Evolutionary conservation across 176 grass and related monocot genomes (phyloP).

Genomic region (Triticum urartu): DNA sequence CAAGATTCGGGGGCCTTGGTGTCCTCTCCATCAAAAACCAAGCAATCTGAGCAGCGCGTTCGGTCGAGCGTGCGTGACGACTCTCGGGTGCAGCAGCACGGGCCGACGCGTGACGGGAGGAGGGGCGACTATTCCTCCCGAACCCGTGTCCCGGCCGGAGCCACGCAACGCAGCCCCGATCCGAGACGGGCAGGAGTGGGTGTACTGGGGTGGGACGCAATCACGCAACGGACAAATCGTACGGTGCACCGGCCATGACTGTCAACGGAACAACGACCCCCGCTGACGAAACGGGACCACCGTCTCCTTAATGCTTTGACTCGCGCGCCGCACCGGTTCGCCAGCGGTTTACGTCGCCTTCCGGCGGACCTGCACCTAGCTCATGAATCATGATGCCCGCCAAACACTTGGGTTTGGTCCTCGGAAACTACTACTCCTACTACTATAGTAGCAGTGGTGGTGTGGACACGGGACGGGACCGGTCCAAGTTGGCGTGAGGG

Average conservation of each 20-base stretch:
- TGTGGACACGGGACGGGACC: not conserved
- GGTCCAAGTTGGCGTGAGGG: not conserved
- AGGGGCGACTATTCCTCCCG: not conserved
- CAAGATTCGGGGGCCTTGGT: not conserved
- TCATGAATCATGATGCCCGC: too few relatives aligned
- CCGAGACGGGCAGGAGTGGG: not conserved
- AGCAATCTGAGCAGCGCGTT: not conserved
- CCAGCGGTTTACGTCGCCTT: too few relatives aligned
- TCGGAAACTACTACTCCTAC: too few relatives aligned
- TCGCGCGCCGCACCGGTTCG: not conserved
- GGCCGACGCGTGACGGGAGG: not conserved
- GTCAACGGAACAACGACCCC: not conserved
- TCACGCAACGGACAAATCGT: not conserved
- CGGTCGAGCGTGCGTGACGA: not conserved
- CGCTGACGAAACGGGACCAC: not conserved
- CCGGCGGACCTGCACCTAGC: too few relatives aligned
- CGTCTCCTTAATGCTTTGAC: not conserved
- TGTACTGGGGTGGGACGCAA: not conserved
- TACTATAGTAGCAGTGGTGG: too few relatives aligned
- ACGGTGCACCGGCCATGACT: not conserved
- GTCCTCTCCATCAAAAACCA: not conserved
- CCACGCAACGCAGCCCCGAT: not conserved
- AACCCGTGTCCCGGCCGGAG: not conserved
- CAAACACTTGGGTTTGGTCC: too few relatives aligned
- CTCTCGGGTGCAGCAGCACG: not conserved